phyloP scores from a whole-genome alignment of 2,329 filamentous ascomycete species.

The Akanthomyces dipterigenus region DNA sequence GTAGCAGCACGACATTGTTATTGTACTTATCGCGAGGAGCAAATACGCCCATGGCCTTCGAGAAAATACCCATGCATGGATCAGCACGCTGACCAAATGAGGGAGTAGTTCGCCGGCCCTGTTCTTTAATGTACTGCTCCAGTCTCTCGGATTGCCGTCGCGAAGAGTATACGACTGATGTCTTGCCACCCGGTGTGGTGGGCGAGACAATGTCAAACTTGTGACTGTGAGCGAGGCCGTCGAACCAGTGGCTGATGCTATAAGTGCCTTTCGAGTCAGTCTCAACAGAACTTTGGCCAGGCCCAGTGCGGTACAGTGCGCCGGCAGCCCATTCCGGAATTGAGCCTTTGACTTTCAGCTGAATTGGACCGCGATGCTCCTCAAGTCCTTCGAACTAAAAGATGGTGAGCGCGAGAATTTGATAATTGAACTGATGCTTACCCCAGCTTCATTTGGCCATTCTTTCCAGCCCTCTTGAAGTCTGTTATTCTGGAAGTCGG shows the following conservation, averaged over 20 bases:
- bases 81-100: slow-evolving; percentile 68
- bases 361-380: slow-evolving; percentile 58
- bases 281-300: slow-evolving; percentile 58
- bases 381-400: slow-evolving; percentile 59
- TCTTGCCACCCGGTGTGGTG: slow-evolving; percentile 20
- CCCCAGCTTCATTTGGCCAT: slow-evolving; percentile 33
- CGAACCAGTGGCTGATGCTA: slow-evolving; percentile 70
- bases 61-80: slow-evolving; percentile 66
- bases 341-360: slow-evolving; percentile 54
- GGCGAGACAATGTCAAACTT: slow-evolving; percentile 60
- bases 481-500: slow-evolving; percentile 3
- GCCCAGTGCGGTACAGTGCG: slow-evolving; percentile 66
- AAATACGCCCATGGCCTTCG: slow-evolving; percentile 62
- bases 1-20: slow-evolving; percentile 60
- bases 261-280: slow-evolving; percentile 52
- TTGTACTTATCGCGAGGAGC: slow-evolving; percentile 28
- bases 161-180: slow-evolving; percentile 61
- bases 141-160: slow-evolving; percentile 59
- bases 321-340: slow-evolving; percentile 70
- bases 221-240: slow-evolving; percentile 66
- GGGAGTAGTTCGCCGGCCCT: slow-evolving; percentile 48
- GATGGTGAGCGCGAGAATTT: background rate
- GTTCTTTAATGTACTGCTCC: slow-evolving; percentile 52
- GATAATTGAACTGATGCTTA: slow-evolving; percentile 16
- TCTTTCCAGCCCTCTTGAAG: slow-evolving; percentile 20